phyloP scores from a whole-genome alignment of 2,329 filamentous ascomycete genomes.

The Grosmannia huntii region DNA sequence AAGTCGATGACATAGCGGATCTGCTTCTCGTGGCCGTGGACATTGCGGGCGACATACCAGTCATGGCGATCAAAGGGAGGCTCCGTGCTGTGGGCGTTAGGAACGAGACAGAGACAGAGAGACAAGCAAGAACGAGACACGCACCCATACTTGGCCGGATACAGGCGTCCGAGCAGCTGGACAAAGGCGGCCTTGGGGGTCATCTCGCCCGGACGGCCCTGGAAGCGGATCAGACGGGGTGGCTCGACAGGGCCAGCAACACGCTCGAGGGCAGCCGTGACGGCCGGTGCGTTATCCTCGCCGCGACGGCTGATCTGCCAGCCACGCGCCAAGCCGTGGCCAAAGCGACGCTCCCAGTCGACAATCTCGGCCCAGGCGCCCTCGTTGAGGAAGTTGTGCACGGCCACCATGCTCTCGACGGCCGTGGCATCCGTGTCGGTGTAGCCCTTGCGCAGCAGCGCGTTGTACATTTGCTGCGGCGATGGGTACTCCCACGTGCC shows the following conservation, averaged over 20 bases:
- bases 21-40: conserved; percentile 57
- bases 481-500: conserved; percentile 96
- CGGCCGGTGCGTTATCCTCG: conserved; percentile 43
- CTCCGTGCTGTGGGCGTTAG: conserved; percentile 41
- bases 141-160: conserved; percentile 67
- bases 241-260: conserved; percentile 37
- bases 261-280: conserved; percentile 23
- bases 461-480: conserved; percentile 99
- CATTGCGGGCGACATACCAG: conserved; percentile 76
- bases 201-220: conserved; percentile 76
- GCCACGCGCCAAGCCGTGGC: conserved; percentile 55
- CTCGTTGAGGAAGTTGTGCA: conserved; percentile 97
- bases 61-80: conserved; percentile 95
- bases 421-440: conserved; percentile 87
- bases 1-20: conserved; percentile 96
- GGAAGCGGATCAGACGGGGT: conserved; percentile 63
- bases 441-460: conserved; percentile 89
- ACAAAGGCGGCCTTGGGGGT: conserved; percentile 85
- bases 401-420: conserved; percentile 91
- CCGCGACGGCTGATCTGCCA: conserved; percentile 64
- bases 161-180: conserved; percentile 65
- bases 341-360: conserved; percentile 83
- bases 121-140: conserved; percentile 17
- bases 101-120: background rate
- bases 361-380: conserved; percentile 94